Evolutionary conservation across 441 rosid genomes (phyloP).

Genomic region (Erysimum cheiri): DNA sequence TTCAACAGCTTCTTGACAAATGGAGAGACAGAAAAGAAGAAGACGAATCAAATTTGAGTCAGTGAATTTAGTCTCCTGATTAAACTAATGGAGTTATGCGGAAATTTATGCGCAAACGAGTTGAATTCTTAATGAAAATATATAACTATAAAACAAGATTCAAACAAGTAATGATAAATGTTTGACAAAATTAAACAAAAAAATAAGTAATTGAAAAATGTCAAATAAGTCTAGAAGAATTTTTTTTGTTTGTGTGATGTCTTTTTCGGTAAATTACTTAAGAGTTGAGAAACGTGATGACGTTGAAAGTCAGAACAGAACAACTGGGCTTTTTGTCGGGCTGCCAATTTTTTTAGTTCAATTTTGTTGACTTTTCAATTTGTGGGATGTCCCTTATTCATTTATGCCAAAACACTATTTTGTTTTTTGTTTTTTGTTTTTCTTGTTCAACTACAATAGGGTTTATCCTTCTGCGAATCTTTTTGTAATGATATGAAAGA

Average conservation of each 20-base stretch:
- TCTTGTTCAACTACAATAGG: conserved; percentile 27
- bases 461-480: background rate
- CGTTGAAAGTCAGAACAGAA: conserved; percentile 38
- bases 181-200: no score
- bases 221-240: conserved; percentile 30
- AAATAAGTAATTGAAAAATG: background rate
- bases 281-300: conserved; percentile 31
- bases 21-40: conserved; percentile 23
- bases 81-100: conserved; percentile 14
- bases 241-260: conserved; percentile 29
- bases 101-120: conserved; percentile 9
- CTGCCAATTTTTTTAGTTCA: conserved; percentile 23
- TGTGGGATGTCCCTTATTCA: background rate
- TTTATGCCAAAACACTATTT: conserved; percentile 14
- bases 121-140: conserved; percentile 18
- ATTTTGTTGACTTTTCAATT: conserved; percentile 43
- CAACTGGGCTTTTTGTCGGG: conserved; percentile 41
- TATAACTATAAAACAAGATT: background rate
- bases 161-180: conserved; percentile 7
- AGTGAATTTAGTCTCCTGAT: conserved; percentile 19
- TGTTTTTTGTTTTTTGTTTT: conserved; percentile 5
- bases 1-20: conserved; percentile 24
- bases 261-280: background rate
- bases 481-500: background rate
- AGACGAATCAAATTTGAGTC: conserved; percentile 33